A percentile compares a stretch with the other conserved stretches of the same genome.
Conservation (phyloP, 306 rosid species). For the Dalbergia cochinchinensis region DNA sequence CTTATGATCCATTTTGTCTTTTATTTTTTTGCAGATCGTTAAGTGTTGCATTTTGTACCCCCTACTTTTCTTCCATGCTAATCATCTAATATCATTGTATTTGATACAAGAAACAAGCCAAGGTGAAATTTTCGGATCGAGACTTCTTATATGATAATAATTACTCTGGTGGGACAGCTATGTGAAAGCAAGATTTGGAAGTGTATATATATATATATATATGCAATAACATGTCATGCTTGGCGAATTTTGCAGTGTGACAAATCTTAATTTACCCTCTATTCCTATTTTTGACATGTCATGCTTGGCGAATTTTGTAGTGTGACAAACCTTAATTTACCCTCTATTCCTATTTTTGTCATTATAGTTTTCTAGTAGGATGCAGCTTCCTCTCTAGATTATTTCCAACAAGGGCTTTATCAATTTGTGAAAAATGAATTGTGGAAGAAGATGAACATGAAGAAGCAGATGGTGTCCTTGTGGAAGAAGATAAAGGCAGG, state of each 20-base stretch:
- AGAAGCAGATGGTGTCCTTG: too few species aligned
- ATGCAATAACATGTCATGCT: constrained; percentile 28
- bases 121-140: constrained; percentile 50
- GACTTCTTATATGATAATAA: constrained; percentile 49
- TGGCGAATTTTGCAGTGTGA: too few species aligned
- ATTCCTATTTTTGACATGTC: too few species aligned
- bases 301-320: constrained; percentile 44
- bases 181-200: constrained; percentile 41
- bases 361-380: background rate
- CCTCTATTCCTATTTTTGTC: background rate
- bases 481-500: too few species aligned
- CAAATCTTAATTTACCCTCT: too few species aligned
- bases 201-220: background rate
- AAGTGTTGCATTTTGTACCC: background rate
- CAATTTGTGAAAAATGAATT: constrained; percentile 35
- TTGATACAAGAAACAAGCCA: constrained; percentile 70
- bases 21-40: background rate
- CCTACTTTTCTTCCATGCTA: background rate
- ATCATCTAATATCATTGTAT: constrained; percentile 16
- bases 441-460: too few species aligned
- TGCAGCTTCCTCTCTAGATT: constrained; percentile 22
- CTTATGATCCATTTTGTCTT: background rate
- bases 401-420: constrained; percentile 38
- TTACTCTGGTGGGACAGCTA: constrained; percentile 52
- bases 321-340: constrained; percentile 32